A percentile compares a stretch with the other conserved stretches of the same genome.
Evolutionary conservation across 1,284 basidiomycete genomes (phyloP).

Genomic region (Trametes pubescens): DNA sequence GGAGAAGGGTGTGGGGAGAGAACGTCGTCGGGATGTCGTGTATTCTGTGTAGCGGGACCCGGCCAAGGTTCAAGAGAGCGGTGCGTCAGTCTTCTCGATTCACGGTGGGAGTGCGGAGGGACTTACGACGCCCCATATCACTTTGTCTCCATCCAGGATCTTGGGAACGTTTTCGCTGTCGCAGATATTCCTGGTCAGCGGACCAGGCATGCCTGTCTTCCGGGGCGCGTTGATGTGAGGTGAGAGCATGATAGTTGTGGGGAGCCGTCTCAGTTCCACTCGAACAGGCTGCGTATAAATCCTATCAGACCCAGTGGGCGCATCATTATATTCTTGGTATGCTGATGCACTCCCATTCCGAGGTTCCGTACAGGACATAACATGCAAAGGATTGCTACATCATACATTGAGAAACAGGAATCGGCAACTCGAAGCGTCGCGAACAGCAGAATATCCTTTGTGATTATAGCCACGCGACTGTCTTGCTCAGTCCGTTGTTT

Average conservation of each 20-base stretch:
- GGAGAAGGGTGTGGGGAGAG: background rate
- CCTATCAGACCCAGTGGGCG: no score
- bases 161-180: background rate
- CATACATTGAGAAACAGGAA: no score
- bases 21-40: background rate
- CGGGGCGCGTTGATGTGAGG: background rate
- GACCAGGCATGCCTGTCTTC: background rate
- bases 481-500: no score
- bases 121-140: constrained; percentile 6
- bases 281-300: no score
- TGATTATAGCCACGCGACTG: no score
- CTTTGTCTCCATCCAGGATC: background rate
- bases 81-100: background rate
- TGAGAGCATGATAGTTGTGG: background rate
- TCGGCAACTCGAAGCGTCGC: no score
- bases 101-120: background rate
- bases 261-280: no score
- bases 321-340: no score
- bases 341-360: no score
- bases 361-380: no score
- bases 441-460: no score
- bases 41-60: background rate
- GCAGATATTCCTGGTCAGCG: background rate
- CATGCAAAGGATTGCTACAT: no score
- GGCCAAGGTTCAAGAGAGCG: background rate